Percentiles rank a stretch among this genome's conserved stretches.
These are phyloP conservation scores for Wickerhamomyces xylosicus DNA, from an alignment of 805 yeast species.

Conservation along the genomic window DNA sequence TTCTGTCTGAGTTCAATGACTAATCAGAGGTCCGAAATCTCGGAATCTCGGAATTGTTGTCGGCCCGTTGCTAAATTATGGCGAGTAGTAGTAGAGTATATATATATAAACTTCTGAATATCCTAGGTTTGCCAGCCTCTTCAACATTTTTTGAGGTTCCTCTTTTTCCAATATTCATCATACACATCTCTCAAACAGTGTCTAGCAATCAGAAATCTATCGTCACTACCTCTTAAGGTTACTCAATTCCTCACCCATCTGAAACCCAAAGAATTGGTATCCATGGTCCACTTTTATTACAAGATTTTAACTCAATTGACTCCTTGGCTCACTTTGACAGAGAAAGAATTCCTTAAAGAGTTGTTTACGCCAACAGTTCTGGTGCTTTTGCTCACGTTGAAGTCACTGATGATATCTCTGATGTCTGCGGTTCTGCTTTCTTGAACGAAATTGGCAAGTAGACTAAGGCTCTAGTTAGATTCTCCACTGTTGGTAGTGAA, in stretches of 20 bases:
- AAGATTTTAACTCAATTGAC: constrained; percentile 74
- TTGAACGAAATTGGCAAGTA: constrained; percentile 69
- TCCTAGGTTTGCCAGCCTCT: no score
- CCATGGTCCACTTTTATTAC: constrained; percentile 72
- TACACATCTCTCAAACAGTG: no score
- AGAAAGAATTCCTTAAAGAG: constrained; percentile 87
- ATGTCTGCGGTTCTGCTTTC: constrained; percentile 60
- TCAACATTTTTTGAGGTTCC: no score
- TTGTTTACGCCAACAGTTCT: constrained; percentile 88
- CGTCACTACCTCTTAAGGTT: constrained; percentile 65
- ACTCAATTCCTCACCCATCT: constrained; percentile 67
- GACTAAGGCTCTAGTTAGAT: constrained; percentile 62
- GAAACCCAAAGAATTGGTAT: constrained; percentile 68
- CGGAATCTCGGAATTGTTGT: no score
- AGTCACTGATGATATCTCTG: constrained; percentile 77
- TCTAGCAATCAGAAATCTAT: constrained; percentile 27
- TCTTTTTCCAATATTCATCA: no score
- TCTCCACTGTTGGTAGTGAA: constrained; percentile 86
- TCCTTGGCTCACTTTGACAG: constrained; percentile 81
- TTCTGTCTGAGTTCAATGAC: no score
- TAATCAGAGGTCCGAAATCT: no score
- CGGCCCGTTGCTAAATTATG: no score
- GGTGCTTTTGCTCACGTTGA: constrained; percentile 86
- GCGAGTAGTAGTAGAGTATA: no score
- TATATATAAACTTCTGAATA: no score